These are phyloP conservation scores for Candida morakotiae DNA, from an alignment of 805 yeast genomes.

Conservation along the genomic window DNA sequence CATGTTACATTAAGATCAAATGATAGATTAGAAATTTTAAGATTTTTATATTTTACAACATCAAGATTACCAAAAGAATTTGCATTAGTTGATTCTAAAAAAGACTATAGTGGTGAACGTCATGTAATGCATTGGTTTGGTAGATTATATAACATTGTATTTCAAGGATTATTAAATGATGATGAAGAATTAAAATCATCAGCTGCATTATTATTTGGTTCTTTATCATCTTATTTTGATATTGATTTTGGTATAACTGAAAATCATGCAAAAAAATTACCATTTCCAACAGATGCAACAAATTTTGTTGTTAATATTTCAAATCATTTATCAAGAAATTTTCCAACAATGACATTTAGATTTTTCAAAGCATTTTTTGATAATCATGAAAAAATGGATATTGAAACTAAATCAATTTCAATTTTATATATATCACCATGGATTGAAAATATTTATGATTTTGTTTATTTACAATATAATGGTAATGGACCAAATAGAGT, in stretches of 20 bases:
- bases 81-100: constrained; percentile 23
- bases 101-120: constrained; percentile 15
- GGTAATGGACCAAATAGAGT: constrained; percentile 58
- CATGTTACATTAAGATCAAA: constrained; percentile 28
- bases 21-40: constrained; percentile 55
- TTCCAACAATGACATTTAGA: constrained; percentile 59
- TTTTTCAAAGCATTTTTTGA: constrained; percentile 51
- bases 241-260: constrained; percentile 57
- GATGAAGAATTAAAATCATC: constrained; percentile 57
- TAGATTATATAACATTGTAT: constrained; percentile 56
- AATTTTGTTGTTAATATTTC: constrained; percentile 58
- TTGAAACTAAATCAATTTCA: constrained; percentile 36
- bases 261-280: constrained; percentile 52
- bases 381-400: constrained; percentile 36
- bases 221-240: constrained; percentile 56
- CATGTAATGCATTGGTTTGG: constrained; percentile 44
- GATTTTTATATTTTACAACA: constrained; percentile 65
- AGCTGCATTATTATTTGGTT: constrained; percentile 59
- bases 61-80: constrained; percentile 33
- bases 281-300: constrained; percentile 65
- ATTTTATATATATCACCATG: constrained; percentile 64
- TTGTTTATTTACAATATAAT: constrained; percentile 52
- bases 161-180: constrained; percentile 63
- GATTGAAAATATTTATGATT: constrained; percentile 60
- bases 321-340: constrained; percentile 47